Base-by-base conservation (phyloP, 768 basidiomycete species). In the Lentinula aciculospora region DNA sequence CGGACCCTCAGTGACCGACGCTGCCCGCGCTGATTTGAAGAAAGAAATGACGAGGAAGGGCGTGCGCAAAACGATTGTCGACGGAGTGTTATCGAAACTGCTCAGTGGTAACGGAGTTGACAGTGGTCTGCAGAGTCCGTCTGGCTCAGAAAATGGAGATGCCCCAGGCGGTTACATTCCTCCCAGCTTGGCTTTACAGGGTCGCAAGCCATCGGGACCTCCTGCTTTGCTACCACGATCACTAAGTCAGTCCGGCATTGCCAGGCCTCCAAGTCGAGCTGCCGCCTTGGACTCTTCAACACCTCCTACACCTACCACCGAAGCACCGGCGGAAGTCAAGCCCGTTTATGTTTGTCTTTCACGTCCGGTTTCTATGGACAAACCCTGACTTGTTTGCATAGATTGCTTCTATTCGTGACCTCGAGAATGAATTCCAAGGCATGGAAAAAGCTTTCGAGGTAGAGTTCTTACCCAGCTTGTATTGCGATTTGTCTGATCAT, bases 21-120 rank as follows among this genome's bases (percentile, higher is more conserved):
- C 84, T 7, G 97, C 97, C 3, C 85, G 92, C 53, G 84, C 94
- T 3, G 96, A 98, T 69, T 77, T 98, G 55, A 98, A 97, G 79
- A 94, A 93, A 67, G 89, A 93, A 68, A 79, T 98, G 79, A 69
- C 79, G 2, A 92, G 88, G 74, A 92, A 91, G 69, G 81, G 82
- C 40, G 90, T 97, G 42, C 82, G 93, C 32, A 96, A 95, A 72
- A 82, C 85, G 4, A 94, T 95, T 46, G 84, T 88, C 13, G 95
- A 98, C 60, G 78, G 78, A 53, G 84, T 98, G 15, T 78, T 94
- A 6, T 71, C 76, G 55, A 87, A 84, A 68, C 75, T 93, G 21
- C 74, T 92, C 51, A 64, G 68, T 45, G 74, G 73, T 17, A 72
- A 72, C 54, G 66, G 76, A 7, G 66, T 70, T 46, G 74, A 74